Conservation (phyloP, 805 yeast species). For the Lachancea waltii region DNA sequence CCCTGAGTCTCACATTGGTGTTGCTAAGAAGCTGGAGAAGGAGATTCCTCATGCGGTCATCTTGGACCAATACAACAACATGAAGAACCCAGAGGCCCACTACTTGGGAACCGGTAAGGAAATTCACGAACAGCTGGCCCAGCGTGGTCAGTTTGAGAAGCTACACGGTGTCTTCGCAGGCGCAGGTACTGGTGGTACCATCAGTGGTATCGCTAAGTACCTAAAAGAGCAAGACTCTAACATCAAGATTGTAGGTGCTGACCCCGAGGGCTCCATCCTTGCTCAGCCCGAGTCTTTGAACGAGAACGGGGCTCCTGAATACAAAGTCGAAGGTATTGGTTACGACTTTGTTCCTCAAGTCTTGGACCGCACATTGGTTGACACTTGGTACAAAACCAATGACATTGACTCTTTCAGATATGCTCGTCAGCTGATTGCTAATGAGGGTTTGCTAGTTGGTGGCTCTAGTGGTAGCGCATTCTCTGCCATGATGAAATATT, state of each 20-base stretch:
- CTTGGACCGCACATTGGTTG: slow-evolving; percentile 56
- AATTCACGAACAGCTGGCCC: slow-evolving; percentile 69
- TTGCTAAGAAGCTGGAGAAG: slow-evolving; percentile 69
- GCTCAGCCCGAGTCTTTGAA: slow-evolving; percentile 74
- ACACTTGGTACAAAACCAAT: slow-evolving; percentile 80
- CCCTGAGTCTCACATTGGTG: slow-evolving; percentile 88
- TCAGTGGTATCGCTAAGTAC: slow-evolving; percentile 72
- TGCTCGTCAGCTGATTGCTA: slow-evolving; percentile 75
- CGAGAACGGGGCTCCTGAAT: slow-evolving; percentile 43
- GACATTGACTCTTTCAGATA: slow-evolving; percentile 73
- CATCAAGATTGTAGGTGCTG: slow-evolving; percentile 68
- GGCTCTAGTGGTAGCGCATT: slow-evolving; percentile 87
- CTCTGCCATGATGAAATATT: slow-evolving; percentile 68
- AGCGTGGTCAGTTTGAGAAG: slow-evolving; percentile 40
- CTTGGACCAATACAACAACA: slow-evolving; percentile 75
- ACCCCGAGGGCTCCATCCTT: slow-evolving; percentile 80
- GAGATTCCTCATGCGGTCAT: slow-evolving; percentile 83
- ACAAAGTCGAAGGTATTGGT: slow-evolving; percentile 87
- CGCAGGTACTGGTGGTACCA: slow-evolving; percentile 93
- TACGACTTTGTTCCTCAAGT: slow-evolving; percentile 85
- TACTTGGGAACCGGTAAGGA: slow-evolving; percentile 80
- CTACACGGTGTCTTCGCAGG: slow-evolving; percentile 78
- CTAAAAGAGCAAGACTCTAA: slow-evolving; percentile 64
- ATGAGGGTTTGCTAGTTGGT: slow-evolving; percentile 83
- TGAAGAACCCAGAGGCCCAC: slow-evolving; percentile 77